Evolutionary conservation across 352 stramenopile species (phyloP), one percentile per base, ranked within the genome.

Genomic region (Globisporangium spiculum): DNA sequence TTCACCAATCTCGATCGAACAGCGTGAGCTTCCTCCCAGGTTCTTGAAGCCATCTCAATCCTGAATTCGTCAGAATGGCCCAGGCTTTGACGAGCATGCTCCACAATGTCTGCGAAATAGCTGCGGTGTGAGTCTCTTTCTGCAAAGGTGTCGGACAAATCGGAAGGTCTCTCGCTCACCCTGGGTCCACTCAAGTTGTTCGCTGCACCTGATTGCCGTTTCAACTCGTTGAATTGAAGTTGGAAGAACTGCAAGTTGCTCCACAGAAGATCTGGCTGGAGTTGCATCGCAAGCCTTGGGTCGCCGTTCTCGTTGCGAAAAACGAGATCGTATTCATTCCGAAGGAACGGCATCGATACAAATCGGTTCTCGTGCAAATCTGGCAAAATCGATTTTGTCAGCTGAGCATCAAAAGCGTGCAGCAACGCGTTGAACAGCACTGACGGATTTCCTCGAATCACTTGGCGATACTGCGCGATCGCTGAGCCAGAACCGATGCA

Each of bases 351-450:
- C n/a, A 90, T 65, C 5, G 77, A 87, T 1, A 76, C 60, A 53
- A 85, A 91, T 20, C 75, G 72, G 10, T 76, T 81, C 67, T 93
- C 83, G 24, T 83, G 74, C 18, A 88, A n/a, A n/a, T 78, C 50
- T 2, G 86, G 80, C 27, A 92, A 48, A 46, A 90, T 81, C 8
- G 73, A 78, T 26, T 80, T 76, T 0, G 75, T 64, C 20, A 93
- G 65, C 58, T 84, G 75, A 4, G 78, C 83, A 30, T 86, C 71
- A 50, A 93, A 89, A 5, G 74, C 73, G 52, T 80, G 73, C 14
- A 94, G 61, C 8, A 95, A 52, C 30, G 74, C 76, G n/a, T 70
- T 86, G 54, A 91, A 86, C 2, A 95, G 71, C 30, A 86, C 73
- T 1, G 75, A 72, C 1, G 86, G 88, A 22, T 92, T 93, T 3